Percentiles rank a stretch among this genome's conserved stretches.
These are phyloP conservation scores for Coemansia guatemalensis DNA, from an alignment of 192 early-diverging fungal genomes.

Conservation along the genomic window DNA sequence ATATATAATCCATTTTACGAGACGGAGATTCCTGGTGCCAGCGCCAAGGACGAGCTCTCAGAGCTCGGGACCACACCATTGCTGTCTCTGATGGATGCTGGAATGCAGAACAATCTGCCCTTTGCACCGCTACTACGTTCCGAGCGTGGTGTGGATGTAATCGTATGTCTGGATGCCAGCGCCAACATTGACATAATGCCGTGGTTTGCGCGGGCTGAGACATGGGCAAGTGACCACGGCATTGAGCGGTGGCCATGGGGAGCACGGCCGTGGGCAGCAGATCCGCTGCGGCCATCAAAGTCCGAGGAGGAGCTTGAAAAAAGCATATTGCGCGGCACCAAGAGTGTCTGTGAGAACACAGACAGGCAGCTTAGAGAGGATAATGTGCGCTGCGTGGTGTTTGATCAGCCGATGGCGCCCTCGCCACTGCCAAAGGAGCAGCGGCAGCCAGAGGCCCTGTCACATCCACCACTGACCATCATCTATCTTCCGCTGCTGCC, in stretches of 20 bases:
- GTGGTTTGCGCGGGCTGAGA: constrained; percentile 66
- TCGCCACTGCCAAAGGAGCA: constrained; percentile 14
- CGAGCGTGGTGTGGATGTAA: constrained; percentile 68
- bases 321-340: constrained; percentile 22
- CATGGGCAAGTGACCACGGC: constrained; percentile 60
- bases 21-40: background rate
- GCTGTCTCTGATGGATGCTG: constrained; percentile 74
- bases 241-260: constrained; percentile 66
- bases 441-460: background rate
- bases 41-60: constrained; percentile 5
- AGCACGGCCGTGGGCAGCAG: constrained; percentile 55
- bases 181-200: constrained; percentile 68
- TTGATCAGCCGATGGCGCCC: constrained; percentile 42
- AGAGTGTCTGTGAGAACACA: constrained; percentile 16
- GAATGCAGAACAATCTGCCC: constrained; percentile 79
- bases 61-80: constrained; percentile 36
- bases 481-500: constrained; percentile 68
- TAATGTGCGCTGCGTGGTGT: constrained; percentile 55
- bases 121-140: constrained; percentile 68
- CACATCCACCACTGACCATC: constrained; percentile 36
- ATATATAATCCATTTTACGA: constrained; percentile 70
- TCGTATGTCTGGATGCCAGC: constrained; percentile 72
- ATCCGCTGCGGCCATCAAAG: constrained; percentile 38
- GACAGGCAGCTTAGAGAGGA: constrained; percentile 26
- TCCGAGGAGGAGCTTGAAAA: constrained; percentile 24